Base-by-base conservation (phyloP, 1,284 basidiomycete species). In the Cryptococcus neoformans region DNA sequence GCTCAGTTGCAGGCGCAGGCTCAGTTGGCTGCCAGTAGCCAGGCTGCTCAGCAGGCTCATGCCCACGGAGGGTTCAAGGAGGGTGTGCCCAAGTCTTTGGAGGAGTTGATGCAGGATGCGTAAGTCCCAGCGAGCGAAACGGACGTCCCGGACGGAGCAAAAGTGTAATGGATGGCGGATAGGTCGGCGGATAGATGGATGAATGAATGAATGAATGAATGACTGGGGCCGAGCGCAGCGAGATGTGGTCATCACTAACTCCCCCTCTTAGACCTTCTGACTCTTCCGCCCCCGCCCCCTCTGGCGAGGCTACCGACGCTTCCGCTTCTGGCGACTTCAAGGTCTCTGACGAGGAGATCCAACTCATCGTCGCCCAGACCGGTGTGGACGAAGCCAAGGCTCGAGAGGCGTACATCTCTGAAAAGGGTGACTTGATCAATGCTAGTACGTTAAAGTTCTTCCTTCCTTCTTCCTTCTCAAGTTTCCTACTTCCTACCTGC, bases 331-430 rank as follows among this genome's bases (percentile, higher is more conserved):
- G 85, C 41, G 89, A 87, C 57, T 84, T 68, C 47, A 81, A 81
- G 67, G 75, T 97, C 57, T 92, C 96, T 66, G 83, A 90, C 55
- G 94, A 96, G 79, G 95, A 99, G 76, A 92, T 96, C 64, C 91
- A 97, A 67, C 85, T 96, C 58, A 91, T 99, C 56, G 92, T 97
- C 82, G 83, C 85, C 58, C 92, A 95, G 81, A 80, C 77, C 37
- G 75, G 73, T 72, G 93, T 90, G 80, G 86, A 90, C 54, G 85
- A 91, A 64, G 89, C 89, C 56, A 93, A 92, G 77, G 92, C 93
- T 41, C 87, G 92, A 51, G 84, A 86, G 64, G 92, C 85, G 59
- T 80, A 96, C 76, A 92, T 90, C 80, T 89, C 91, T 67, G 89
- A 86, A 67, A 87, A 88, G 56, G 92, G 92, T 49, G 93, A 96